Evolutionary conservation across 176 grass and related monocot species (phyloP).

Genomic region (Themeda triandra): DNA sequence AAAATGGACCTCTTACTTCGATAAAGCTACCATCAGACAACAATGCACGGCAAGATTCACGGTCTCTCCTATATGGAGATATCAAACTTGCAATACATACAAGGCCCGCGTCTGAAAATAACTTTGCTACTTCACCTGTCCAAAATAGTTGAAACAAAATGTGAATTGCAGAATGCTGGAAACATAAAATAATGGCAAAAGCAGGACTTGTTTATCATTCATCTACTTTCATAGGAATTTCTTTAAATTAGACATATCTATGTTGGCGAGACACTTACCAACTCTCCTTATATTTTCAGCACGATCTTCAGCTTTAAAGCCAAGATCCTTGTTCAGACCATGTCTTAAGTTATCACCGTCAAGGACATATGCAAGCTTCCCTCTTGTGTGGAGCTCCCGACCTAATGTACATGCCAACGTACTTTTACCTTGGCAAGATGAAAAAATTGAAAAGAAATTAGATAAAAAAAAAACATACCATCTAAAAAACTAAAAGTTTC

Average conservation of each 20-base stretch:
- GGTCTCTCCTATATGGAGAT: conserved; percentile 82
- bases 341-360: conserved; percentile 96
- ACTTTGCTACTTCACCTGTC: conserved; percentile 91
- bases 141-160: conserved; percentile 21
- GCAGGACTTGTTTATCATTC: neutral
- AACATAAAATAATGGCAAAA: neutral
- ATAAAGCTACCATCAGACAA: conserved; percentile 77
- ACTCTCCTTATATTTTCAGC: conserved; percentile 93
- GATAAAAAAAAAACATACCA: neutral
- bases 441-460: neutral
- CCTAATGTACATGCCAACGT: conserved; percentile 84
- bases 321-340: conserved; percentile 92
- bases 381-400: conserved; percentile 67
- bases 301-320: conserved; percentile 82
- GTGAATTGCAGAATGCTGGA: neutral
- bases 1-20: conserved; percentile 53
- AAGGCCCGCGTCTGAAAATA: conserved; percentile 89
- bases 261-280: conserved; percentile 32
- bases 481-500: neutral
- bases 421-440: conserved; percentile 68
- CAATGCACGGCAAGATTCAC: conserved; percentile 75
- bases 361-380: conserved; percentile 87
- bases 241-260: neutral
- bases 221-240: neutral
- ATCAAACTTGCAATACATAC: conserved; percentile 98